Percentiles rank a stretch among this genome's conserved stretches.
These are phyloP conservation scores for Saccharomycopsis hybrid DNA, from an alignment of 1,139 yeast species.

Conservation along the genomic window DNA sequence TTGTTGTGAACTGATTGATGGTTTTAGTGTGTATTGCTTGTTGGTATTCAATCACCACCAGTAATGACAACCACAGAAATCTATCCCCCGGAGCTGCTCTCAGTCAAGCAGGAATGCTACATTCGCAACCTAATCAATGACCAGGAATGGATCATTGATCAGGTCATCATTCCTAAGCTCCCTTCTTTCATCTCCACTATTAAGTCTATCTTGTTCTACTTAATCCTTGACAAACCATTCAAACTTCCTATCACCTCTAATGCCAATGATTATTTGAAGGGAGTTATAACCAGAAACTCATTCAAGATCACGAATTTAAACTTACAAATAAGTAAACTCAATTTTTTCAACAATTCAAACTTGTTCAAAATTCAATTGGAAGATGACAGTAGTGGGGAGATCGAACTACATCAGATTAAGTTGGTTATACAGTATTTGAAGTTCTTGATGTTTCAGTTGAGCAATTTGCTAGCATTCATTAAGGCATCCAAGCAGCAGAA, in stretches of 20 bases:
- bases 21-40: no score
- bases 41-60: no score
- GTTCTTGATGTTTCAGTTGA: conserved; percentile 11
- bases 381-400: background rate
- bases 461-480: conserved; percentile 7
- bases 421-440: conserved; percentile 6
- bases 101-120: background rate
- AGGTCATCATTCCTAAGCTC: conserved; percentile 18
- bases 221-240: conserved; percentile 16
- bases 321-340: conserved; percentile 11
- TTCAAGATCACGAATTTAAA: conserved; percentile 10
- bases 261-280: conserved; percentile 17
- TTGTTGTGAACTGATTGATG: no score
- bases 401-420: conserved; percentile 17
- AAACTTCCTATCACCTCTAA: conserved; percentile 20
- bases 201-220: conserved; percentile 12
- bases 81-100: background rate
- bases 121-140: conserved; percentile 12
- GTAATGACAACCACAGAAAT: background rate
- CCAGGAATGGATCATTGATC: conserved; percentile 18
- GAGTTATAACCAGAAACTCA: conserved; percentile 16
- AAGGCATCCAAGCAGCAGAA: background rate
- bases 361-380: conserved; percentile 9
- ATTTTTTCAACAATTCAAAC: conserved; percentile 14
- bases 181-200: conserved; percentile 16